Base-by-base conservation (phyloP, 2,329 filamentous ascomycete genomes). In the Fusarium sp. region DNA sequence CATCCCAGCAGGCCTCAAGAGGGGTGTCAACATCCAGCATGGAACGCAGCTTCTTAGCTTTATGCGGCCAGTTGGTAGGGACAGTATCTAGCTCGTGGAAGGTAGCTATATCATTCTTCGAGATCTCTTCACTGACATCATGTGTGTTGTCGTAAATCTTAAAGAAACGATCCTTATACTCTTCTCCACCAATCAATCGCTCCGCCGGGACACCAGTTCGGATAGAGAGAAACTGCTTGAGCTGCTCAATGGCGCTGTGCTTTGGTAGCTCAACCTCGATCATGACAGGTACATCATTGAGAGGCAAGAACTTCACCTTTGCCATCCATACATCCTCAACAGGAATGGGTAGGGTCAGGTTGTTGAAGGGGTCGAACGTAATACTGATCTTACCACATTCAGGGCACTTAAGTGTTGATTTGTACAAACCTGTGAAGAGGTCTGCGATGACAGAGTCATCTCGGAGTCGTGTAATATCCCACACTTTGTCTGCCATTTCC, bases 281-380 rank as follows among this genome's bases (percentile, higher is more conserved):
- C 40, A 86, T 82, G 50, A 95, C 84, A 0, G 93, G 92, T 4
- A 82, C 80, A 54, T 91, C 89, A 59, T 90, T 88, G 3, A 96
- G 81, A 4, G 94, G 94, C 62, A 92, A 90, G 76, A 91, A 97
- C 55, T 87, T 90, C 70, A 98, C 82, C 2, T 85, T 84, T 67
- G 91, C 90, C 59, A 83, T 85, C 91, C 93, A 97, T 42, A 93
- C 86, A 67, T 91, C 94, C 76, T 96, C 91, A 54, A 97, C 88
- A 0, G 96, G 96, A 33, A 99, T 82, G 58, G 96, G 96, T 23
- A 99, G 82, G 0, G 96, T 97, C 60, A 99, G 81, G 69, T 96
- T 96, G 78, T 94, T 97, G 83, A 97, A 99, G 1, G 96, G 96
- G 76, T 99, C 96, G 75, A 99, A 99, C 0, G 96, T 98, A 73